Conservation (phyloP, 116 monocot genomes). For the Thalassia testudinum region DNA sequence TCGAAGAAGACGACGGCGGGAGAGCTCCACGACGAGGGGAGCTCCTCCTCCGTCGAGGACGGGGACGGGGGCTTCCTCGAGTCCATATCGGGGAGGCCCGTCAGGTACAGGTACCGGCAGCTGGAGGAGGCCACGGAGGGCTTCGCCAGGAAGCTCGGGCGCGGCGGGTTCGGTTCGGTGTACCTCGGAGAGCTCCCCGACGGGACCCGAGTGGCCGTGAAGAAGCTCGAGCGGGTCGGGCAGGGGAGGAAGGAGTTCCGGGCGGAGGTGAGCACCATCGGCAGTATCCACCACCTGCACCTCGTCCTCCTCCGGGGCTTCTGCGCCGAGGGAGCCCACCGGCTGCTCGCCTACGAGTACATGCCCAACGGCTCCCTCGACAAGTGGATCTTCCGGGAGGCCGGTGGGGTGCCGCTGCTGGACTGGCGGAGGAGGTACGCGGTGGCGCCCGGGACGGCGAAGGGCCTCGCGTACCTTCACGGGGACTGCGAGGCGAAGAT, state of each 20-base stretch:
- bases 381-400: slow-evolving; percentile 44
- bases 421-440: slow-evolving; percentile 49
- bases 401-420: slow-evolving; percentile 13
- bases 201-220: slow-evolving; percentile 52
- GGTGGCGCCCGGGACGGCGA: slow-evolving; percentile 57
- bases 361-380: slow-evolving; percentile 66
- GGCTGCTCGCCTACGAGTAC: slow-evolving; percentile 80
- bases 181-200: slow-evolving; percentile 56
- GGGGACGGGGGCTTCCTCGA: slow-evolving; percentile 26
- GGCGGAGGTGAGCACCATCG: slow-evolving; percentile 66
- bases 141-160: slow-evolving; percentile 52
- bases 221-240: slow-evolving; percentile 55
- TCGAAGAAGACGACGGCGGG: not conserved
- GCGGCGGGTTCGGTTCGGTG: slow-evolving; percentile 81
- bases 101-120: slow-evolving; percentile 38
- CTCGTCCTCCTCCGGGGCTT: slow-evolving; percentile 66
- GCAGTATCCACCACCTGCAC: slow-evolving; percentile 77
- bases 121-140: slow-evolving; percentile 47
- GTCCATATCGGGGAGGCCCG: slow-evolving; percentile 31
- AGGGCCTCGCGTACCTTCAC: slow-evolving; percentile 61
- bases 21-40: slow-evolving; percentile 12
- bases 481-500: slow-evolving; percentile 70
- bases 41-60: slow-evolving; percentile 16
- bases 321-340: slow-evolving; percentile 54
- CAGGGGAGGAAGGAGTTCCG: slow-evolving; percentile 76